Percentiles rank a stretch among this genome's conserved stretches.
Conservation (phyloP, 371 early-diverging fungal genomes). For the Mortierella sp. region DNA sequence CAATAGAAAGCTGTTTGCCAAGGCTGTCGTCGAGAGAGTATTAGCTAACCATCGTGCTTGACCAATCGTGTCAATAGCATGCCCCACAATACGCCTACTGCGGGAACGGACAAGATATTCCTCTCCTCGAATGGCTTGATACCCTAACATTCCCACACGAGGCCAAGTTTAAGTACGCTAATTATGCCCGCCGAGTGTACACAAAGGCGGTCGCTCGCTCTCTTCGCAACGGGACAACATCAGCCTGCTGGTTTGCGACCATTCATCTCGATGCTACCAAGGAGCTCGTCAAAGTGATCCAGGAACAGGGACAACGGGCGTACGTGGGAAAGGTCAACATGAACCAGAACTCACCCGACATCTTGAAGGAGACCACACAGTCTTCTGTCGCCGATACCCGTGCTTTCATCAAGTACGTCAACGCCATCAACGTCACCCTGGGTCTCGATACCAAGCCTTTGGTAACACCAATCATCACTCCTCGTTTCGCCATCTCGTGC, state of each 20-base stretch:
- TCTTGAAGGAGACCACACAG: conserved; percentile 78
- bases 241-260: conserved; percentile 93
- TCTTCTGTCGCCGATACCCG: conserved; percentile 77
- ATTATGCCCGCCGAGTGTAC: conserved; percentile 78
- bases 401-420: conserved; percentile 74
- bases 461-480: conserved; percentile 88
- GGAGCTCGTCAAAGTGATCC: conserved; percentile 77
- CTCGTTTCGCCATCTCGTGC: conserved; percentile 92
- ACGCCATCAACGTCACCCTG: conserved; percentile 11
- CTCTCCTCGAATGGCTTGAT: conserved; percentile 91
- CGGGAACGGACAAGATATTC: conserved; percentile 90
- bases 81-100: conserved; percentile 94
- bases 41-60: neutral
- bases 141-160: conserved; percentile 91
- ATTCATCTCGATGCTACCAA: conserved; percentile 84
- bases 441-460: conserved; percentile 25
- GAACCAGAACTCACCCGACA: conserved; percentile 89
- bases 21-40: neutral
- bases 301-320: conserved; percentile 87
- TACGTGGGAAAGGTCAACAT: conserved; percentile 96
- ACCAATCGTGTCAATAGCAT: conserved; percentile 66
- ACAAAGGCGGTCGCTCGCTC: conserved; percentile 73
- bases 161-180: conserved; percentile 70
- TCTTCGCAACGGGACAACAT: conserved; percentile 87
- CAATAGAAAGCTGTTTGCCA: neutral